These are phyloP conservation scores for Pseudocercospora fuligena DNA, from an alignment of 2,329 filamentous ascomycete species.

Conservation along the genomic window DNA sequence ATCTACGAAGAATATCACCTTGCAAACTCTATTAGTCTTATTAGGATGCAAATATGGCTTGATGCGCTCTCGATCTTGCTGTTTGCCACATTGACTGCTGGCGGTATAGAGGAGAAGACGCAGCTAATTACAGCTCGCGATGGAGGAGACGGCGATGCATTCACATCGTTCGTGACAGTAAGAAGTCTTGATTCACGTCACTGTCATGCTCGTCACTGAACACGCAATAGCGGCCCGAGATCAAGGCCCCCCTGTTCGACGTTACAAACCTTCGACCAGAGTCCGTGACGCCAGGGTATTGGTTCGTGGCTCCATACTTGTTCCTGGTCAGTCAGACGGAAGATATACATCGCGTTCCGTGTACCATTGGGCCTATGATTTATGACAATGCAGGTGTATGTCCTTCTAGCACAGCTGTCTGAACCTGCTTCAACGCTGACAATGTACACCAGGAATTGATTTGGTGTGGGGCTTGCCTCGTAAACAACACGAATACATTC, in stretches of 20 bases:
- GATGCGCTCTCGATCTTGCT: background rate
- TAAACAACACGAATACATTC: constrained; percentile 24
- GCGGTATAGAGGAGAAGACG: background rate
- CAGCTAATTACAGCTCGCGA: background rate
- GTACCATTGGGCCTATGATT: constrained; percentile 14
- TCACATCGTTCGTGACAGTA: background rate
- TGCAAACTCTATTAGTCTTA: background rate
- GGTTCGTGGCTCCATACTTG: constrained; percentile 16
- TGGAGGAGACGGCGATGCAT: background rate
- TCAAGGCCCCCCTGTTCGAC: constrained; percentile 14
- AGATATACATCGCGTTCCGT: background rate
- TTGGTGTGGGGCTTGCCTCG: constrained; percentile 26
- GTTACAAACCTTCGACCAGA: constrained; percentile 7
- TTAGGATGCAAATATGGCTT: background rate
- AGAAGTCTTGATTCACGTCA: background rate
- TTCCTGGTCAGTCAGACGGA: constrained; percentile 7
- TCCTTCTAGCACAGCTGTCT: background rate
- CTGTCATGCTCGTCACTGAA: background rate
- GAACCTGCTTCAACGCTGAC: background rate
- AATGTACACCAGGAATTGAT: constrained; percentile 22
- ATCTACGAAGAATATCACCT: background rate
- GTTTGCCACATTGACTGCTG: background rate
- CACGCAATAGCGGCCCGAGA: constrained; percentile 11
- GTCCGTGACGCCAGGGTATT: constrained; percentile 2
- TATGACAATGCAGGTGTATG: constrained; percentile 13